Conservation (phyloP, 2,329 filamentous ascomycete genomes). For the Penicillium frequentans region DNA sequence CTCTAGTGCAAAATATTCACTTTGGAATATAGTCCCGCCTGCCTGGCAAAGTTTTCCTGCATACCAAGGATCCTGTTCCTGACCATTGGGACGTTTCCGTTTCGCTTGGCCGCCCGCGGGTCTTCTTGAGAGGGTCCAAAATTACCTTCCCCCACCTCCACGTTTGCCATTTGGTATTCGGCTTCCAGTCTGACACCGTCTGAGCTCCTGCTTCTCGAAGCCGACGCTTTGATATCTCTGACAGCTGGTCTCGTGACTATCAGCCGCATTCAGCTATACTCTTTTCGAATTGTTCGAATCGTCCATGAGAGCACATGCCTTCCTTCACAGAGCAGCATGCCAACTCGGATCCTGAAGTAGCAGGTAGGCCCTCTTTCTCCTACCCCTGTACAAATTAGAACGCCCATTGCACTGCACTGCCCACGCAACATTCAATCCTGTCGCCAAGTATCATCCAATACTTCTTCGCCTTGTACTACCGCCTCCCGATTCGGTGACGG, state of each 20-base stretch:
- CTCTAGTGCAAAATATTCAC: not conserved
- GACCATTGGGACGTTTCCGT: constrained; percentile 17
- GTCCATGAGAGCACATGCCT: constrained; percentile 25
- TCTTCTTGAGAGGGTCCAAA: not conserved
- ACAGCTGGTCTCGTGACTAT: constrained; percentile 1
- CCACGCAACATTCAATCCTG: constrained; percentile 6
- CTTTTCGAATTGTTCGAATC: not conserved
- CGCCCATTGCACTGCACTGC: constrained; percentile 8
- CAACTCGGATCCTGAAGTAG: constrained; percentile 22
- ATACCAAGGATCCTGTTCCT: constrained; percentile 7
- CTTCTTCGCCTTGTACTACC: not conserved
- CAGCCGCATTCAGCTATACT: not conserved
- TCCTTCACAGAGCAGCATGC: constrained; percentile 29
- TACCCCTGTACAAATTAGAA: constrained; percentile 11
- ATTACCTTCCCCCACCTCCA: constrained; percentile 16
- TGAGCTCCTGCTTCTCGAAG: not conserved
- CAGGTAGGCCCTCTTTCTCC: constrained; percentile 28
- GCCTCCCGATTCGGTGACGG: not conserved
- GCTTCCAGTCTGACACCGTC: not conserved
- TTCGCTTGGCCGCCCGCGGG: constrained; percentile 15
- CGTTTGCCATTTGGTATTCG: constrained; percentile 2
- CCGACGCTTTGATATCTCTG: not conserved
- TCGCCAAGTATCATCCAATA: not conserved
- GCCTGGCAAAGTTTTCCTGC: constrained; percentile 4
- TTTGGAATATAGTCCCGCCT: not conserved